These are phyloP conservation scores for Eucalyptus marginata DNA, from an alignment of 345 rosid genomes.

Conservation along the genomic window DNA sequence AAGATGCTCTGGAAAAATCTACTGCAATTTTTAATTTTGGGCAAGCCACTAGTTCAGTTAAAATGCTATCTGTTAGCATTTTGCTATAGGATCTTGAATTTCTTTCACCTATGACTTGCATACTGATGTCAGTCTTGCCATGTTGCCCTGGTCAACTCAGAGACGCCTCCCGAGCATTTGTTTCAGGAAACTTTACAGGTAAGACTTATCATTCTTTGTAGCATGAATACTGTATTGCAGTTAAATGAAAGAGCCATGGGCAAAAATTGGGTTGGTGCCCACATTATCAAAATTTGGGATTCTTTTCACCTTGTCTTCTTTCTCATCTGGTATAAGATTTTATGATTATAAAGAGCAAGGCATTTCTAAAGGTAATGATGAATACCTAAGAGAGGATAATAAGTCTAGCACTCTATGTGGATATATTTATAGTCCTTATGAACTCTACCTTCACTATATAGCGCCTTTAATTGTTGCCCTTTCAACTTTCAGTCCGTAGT, in stretches of 20 bases:
- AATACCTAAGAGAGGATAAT: background rate
- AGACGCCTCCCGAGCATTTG: conserved; percentile 92
- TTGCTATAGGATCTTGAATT: background rate
- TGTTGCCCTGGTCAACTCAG: conserved; percentile 16
- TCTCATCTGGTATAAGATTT: background rate
- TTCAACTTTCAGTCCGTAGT: background rate
- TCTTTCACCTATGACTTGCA: background rate
- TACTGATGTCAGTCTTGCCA: background rate
- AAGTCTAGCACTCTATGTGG: background rate
- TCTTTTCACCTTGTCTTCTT: background rate
- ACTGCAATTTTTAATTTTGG: background rate
- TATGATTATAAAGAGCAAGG: background rate
- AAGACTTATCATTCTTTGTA: background rate
- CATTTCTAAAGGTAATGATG: background rate
- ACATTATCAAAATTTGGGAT: background rate
- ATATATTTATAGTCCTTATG: background rate
- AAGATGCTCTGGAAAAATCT: background rate
- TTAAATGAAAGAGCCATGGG: background rate
- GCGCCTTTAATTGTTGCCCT: background rate
- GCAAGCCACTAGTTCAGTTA: background rate
- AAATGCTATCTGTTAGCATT: background rate
- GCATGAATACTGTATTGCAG: background rate
- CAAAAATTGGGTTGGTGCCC: background rate
- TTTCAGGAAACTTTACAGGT: conserved; percentile 98
- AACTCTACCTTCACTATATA: background rate